phyloP scores from a whole-genome alignment of 768 basidiomycete genomes.

The Coprinopsis sp. region DNA sequence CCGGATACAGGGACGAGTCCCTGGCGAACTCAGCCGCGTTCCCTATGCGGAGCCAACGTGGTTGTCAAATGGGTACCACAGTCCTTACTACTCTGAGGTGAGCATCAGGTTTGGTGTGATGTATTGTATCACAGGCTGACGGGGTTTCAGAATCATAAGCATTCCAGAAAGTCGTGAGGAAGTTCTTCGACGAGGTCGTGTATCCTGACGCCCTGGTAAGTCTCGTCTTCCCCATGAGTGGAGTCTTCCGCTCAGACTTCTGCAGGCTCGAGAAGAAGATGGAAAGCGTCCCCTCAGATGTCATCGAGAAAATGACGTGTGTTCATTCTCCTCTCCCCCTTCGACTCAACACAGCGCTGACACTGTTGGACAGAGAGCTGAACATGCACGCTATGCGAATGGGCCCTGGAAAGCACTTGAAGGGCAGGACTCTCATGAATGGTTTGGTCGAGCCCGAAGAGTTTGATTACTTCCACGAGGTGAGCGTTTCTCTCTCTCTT shows the following conservation, averaged over 20 bases:
- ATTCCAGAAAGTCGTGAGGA: conserved; percentile 58
- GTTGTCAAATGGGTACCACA: conserved; percentile 63
- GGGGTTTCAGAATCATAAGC: no score
- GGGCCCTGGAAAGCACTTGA: conserved; percentile 82
- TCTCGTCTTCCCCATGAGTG: conserved; percentile 91
- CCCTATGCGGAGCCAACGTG: conserved; percentile 91
- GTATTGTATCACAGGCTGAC: conserved; percentile 50
- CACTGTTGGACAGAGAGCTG: conserved; percentile 12
- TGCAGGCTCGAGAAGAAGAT: conserved; percentile 64
- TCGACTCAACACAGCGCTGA: conserved; percentile 4
- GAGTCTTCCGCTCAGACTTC: conserved; percentile 12
- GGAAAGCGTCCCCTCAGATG: conserved; percentile 68
- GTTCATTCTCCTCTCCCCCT: background rate
- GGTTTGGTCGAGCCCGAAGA: conserved; percentile 72
- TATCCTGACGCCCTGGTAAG: conserved; percentile 43
- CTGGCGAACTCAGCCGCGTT: conserved; percentile 64
- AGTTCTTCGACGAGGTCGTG: conserved; percentile 68
- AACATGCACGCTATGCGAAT: conserved; percentile 64
- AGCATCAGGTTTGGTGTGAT: conserved; percentile 16
- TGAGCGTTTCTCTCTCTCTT: conserved; percentile 38
- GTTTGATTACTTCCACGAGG: conserved; percentile 83
- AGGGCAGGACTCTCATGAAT: conserved; percentile 63
- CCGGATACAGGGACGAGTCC: conserved; percentile 41
- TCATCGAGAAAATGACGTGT: conserved; percentile 64
- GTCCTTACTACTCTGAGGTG: conserved; percentile 72